phyloP scores from a whole-genome alignment of 2,329 filamentous ascomycete genomes.

The Hirsutella thompsonii region DNA sequence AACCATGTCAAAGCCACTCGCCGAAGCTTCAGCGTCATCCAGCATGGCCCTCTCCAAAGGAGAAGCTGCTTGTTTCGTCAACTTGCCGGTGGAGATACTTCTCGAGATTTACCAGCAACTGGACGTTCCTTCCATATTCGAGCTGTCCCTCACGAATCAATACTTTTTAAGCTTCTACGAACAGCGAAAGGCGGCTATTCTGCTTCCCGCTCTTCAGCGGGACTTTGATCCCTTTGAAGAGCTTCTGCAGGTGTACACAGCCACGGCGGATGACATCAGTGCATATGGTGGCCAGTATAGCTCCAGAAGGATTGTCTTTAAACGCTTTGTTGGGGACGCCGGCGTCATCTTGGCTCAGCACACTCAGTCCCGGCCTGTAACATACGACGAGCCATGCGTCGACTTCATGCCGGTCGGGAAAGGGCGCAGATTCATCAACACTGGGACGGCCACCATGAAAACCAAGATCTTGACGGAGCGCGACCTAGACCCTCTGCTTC shows the following conservation, averaged over 20 bases:
- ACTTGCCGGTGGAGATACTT: conserved; percentile 32
- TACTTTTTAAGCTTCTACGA: conserved; percentile 27
- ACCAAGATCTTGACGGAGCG: conserved; percentile 17
- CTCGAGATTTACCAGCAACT: conserved; percentile 34
- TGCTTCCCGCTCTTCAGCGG: conserved; percentile 26
- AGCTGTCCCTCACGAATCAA: conserved; percentile 23
- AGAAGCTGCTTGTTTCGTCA: conserved; percentile 11
- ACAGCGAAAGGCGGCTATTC: conserved; percentile 24
- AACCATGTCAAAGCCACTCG: too few species aligned
- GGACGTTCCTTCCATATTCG: conserved; percentile 25
- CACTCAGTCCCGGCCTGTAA: neutral
- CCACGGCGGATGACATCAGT: conserved; percentile 22
- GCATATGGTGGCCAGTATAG: conserved; percentile 20
- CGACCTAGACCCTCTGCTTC: conserved; percentile 20
- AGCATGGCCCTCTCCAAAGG: conserved; percentile 9
- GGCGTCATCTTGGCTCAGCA: conserved; percentile 12
- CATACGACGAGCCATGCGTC: neutral
- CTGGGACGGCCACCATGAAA: conserved; percentile 3
- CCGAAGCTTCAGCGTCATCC: neutral
- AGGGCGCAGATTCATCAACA: conserved; percentile 7
- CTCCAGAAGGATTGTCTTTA: conserved; percentile 25
- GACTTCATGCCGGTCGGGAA: conserved; percentile 11
- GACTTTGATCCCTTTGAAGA: conserved; percentile 32
- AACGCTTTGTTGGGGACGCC: conserved; percentile 19
- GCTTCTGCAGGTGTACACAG: conserved; percentile 33